Percentiles rank a stretch among this genome's conserved stretches.
Conservation (phyloP, 805 yeast genomes). For the Metschnikowia cerradonensis region DNA sequence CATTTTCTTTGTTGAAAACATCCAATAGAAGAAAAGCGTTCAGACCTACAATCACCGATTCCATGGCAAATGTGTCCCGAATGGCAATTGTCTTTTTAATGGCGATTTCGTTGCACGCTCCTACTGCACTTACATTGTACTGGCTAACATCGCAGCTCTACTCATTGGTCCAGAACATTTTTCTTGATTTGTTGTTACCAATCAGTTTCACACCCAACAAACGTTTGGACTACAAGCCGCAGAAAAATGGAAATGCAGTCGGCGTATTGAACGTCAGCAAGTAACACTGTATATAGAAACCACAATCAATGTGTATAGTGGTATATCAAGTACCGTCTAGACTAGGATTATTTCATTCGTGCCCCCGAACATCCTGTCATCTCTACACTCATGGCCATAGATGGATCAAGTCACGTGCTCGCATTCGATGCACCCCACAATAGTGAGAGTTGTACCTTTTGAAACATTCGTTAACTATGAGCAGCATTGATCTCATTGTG, state of each 20-base stretch:
- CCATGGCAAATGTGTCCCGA: constrained; percentile 67
- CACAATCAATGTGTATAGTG: background rate
- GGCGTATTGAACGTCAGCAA: constrained; percentile 9
- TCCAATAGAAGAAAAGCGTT: constrained; percentile 38
- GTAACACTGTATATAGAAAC: background rate
- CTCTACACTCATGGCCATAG: background rate
- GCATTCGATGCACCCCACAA: background rate
- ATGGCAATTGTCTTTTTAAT: constrained; percentile 74
- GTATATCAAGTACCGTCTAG: too few relatives aligned
- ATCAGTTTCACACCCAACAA: constrained; percentile 45
- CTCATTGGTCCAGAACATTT: constrained; percentile 70
- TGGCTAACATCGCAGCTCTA: constrained; percentile 85
- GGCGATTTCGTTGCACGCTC: constrained; percentile 83
- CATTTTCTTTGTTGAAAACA: constrained; percentile 49
- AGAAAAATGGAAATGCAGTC: constrained; percentile 11
- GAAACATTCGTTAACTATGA: background rate
- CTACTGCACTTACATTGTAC: constrained; percentile 75
- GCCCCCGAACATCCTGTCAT: background rate
- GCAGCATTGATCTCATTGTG: background rate
- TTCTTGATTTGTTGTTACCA: constrained; percentile 66
- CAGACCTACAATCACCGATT: constrained; percentile 57
- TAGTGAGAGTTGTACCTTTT: too few relatives aligned
- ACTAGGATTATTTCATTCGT: background rate
- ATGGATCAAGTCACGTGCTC: background rate
- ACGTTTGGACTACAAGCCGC: constrained; percentile 23